phyloP scores from a whole-genome alignment of 2,329 filamentous ascomycete genomes.

The Coniochaeta sp. region DNA sequence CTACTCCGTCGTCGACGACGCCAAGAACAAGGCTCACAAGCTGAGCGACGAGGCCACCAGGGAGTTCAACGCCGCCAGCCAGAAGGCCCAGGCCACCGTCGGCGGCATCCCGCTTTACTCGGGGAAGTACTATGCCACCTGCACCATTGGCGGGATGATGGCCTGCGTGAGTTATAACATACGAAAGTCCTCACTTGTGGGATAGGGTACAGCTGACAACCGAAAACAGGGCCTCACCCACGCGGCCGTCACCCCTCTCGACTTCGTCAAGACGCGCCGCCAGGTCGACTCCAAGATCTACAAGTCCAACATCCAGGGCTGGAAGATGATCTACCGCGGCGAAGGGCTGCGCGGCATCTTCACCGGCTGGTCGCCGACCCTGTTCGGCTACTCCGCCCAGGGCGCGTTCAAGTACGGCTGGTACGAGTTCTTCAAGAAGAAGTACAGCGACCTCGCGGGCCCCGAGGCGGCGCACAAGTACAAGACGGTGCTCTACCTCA shows the following conservation, averaged over 20 bases:
- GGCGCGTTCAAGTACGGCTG: conserved; percentile 89
- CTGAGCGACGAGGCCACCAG: conserved; percentile 62
- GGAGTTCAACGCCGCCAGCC: conserved; percentile 65
- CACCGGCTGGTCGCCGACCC: conserved; percentile 82
- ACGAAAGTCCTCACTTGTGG: conserved; percentile 26
- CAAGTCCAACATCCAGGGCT: conserved; percentile 79
- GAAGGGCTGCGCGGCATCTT: conserved; percentile 80
- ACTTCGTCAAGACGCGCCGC: conserved; percentile 84
- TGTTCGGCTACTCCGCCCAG: conserved; percentile 79
- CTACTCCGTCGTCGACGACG: conserved; percentile 69
- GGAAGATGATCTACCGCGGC: conserved; percentile 65
- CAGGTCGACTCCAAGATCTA: conserved; percentile 84
- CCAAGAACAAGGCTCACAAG: conserved; percentile 63
- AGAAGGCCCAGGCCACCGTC: conserved; percentile 57
- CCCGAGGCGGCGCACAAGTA: conserved; percentile 67
- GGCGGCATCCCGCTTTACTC: conserved; percentile 76
- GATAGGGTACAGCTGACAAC: background rate
- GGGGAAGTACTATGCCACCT: conserved; percentile 75
- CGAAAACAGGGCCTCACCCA: conserved; percentile 67
- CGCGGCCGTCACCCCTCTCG: conserved; percentile 77
- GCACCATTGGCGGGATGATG: conserved; percentile 73
- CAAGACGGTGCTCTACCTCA: conserved; percentile 75
- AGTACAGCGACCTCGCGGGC: conserved; percentile 71
- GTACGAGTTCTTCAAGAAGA: conserved; percentile 92
- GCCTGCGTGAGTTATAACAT: conserved; percentile 76